A percentile compares a stretch with the other conserved stretches of the same genome.
Evolutionary conservation across 176 grass and related monocot species (phyloP).

Genomic region (Echinochloa phyllopogon): DNA sequence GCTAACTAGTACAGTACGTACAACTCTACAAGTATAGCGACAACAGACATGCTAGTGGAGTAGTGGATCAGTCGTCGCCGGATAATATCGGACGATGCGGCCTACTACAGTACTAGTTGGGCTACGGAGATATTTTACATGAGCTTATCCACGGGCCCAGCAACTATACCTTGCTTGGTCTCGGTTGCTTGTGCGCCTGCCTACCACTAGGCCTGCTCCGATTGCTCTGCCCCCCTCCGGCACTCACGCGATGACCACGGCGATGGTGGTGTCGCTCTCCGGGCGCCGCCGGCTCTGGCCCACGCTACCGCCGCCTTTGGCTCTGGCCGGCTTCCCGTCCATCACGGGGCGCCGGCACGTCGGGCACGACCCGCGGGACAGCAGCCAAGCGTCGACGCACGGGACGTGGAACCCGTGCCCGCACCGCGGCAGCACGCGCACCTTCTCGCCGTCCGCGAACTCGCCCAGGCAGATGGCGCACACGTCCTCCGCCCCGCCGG

Average conservation of each 20-base stretch:
- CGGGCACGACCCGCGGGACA: slow-evolving; percentile 72
- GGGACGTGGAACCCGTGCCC: slow-evolving; percentile 72
- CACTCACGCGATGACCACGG: slow-evolving; percentile 42
- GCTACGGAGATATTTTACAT: slow-evolving; percentile 30
- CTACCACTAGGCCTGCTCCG: not conserved
- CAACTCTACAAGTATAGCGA: not conserved
- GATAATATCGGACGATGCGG: slow-evolving; percentile 10
- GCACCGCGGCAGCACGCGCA: slow-evolving; percentile 77
- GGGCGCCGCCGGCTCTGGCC: not conserved
- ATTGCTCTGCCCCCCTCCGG: not conserved
- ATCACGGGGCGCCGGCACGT: slow-evolving; percentile 64
- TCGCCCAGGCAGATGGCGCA: slow-evolving; percentile 89
- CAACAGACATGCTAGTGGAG: not conserved
- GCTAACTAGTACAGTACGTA: not conserved
- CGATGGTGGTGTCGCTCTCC: slow-evolving; percentile 15
- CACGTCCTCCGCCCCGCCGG: slow-evolving; percentile 32
- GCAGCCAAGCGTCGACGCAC: slow-evolving; percentile 81
- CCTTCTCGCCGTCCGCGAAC: slow-evolving; percentile 76
- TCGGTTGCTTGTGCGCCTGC: not conserved
- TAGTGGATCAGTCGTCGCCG: not conserved
- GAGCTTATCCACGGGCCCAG: slow-evolving; percentile 7
- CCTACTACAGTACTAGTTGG: not conserved
- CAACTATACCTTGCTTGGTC: not conserved
- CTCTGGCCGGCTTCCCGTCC: not conserved
- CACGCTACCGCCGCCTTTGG: not conserved